A percentile compares a stretch with the other conserved stretches of the same genome.
These are phyloP conservation scores for Artomyces pyxidatus DNA, from an alignment of 768 basidiomycete genomes.

Conservation along the genomic window DNA sequence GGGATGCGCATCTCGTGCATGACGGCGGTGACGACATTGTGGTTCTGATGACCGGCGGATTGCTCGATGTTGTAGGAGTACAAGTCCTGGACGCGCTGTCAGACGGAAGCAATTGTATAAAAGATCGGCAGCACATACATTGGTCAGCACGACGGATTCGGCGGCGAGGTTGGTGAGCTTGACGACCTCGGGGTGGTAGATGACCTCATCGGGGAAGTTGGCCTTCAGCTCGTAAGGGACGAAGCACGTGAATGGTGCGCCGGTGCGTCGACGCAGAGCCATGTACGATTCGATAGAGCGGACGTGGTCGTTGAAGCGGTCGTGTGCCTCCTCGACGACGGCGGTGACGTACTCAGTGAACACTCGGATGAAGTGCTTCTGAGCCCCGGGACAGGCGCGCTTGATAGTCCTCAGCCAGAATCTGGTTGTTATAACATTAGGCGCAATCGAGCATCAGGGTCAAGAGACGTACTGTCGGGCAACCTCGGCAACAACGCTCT, in stretches of 20 bases:
- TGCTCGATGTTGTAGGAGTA: slow-evolving; percentile 28
- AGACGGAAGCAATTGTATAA: background rate
- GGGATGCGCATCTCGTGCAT: slow-evolving; percentile 18
- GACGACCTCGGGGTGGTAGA: slow-evolving; percentile 31
- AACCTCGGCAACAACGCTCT: slow-evolving; percentile 33
- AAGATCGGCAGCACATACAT: slow-evolving; percentile 28
- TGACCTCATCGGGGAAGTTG: slow-evolving; percentile 33
- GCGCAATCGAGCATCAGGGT: too few species aligned
- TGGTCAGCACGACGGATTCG: slow-evolving; percentile 34
- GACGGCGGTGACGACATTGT: slow-evolving; percentile 24
- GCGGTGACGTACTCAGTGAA: slow-evolving; percentile 30
- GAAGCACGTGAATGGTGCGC: slow-evolving; percentile 33
- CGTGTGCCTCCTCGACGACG: slow-evolving; percentile 34
- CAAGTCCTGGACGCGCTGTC: slow-evolving; percentile 17
- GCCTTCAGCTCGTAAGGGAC: slow-evolving; percentile 28
- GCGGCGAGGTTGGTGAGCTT: slow-evolving; percentile 21
- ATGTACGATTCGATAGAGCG: slow-evolving; percentile 34
- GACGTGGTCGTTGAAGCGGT: slow-evolving; percentile 26
- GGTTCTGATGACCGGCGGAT: slow-evolving; percentile 18
- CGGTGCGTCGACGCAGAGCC: slow-evolving; percentile 30
- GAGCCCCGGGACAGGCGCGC: slow-evolving; percentile 17
- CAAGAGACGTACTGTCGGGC: slow-evolving; percentile 35
- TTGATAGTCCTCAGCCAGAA: slow-evolving; percentile 28
- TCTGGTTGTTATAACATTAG: too few species aligned
- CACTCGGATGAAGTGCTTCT: slow-evolving; percentile 28